Conservation (phyloP, 768 basidiomycete genomes). For the Megacollybia marginata region DNA sequence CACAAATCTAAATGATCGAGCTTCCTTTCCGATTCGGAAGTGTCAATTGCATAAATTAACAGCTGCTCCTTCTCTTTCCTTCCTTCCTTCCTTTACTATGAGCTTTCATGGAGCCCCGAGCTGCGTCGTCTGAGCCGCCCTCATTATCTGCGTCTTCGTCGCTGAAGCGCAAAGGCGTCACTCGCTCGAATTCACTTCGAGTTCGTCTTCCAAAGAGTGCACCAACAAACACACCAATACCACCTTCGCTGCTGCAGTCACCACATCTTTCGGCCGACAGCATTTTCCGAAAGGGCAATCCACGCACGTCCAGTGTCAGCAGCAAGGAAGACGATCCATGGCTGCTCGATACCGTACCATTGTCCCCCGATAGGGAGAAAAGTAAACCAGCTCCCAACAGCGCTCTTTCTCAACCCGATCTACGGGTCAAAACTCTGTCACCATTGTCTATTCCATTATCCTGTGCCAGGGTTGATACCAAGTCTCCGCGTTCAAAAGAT, state of each 20-base stretch:
- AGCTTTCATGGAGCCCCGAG: too few relatives aligned
- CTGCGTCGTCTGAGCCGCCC: too few relatives aligned
- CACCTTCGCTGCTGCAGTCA: constrained; percentile 49
- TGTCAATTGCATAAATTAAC: too few relatives aligned
- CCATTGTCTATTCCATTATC: background rate
- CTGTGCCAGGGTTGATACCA: background rate
- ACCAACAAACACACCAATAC: constrained; percentile 39
- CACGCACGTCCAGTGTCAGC: constrained; percentile 26
- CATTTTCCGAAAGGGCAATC: constrained; percentile 33
- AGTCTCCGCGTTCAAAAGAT: too few relatives aligned
- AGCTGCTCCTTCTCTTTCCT: too few relatives aligned
- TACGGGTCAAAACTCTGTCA: background rate
- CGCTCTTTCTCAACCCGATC: background rate
- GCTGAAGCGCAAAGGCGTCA: background rate
- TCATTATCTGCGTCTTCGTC: background rate
- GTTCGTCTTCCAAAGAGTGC: background rate
- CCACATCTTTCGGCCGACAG: constrained; percentile 45
- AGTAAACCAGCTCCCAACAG: background rate
- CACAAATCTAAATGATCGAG: too few relatives aligned
- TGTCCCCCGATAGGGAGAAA: background rate
- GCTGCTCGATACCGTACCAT: constrained; percentile 52
- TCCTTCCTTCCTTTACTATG: too few relatives aligned
- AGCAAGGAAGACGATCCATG: constrained; percentile 50
- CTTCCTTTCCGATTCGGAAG: too few relatives aligned
- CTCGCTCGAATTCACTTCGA: background rate